phyloP scores from a whole-genome alignment of 371 early-diverging fungal genomes.

The Apophysomyces elegans region DNA sequence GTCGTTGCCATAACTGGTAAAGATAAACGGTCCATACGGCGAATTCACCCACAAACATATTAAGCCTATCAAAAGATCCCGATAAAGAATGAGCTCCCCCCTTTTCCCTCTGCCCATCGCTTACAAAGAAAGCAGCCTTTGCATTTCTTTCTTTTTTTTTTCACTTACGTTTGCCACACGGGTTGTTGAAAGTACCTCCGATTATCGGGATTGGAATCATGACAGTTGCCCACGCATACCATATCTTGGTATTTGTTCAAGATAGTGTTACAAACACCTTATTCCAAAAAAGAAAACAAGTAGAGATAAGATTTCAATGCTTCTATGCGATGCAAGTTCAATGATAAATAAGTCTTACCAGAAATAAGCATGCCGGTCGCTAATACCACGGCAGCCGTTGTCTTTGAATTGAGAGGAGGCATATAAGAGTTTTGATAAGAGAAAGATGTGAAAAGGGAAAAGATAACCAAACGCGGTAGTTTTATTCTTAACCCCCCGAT shows the following conservation, averaged over 20 bases:
- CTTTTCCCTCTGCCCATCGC: too few species aligned
- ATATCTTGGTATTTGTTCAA: constrained; percentile 85
- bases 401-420: background rate
- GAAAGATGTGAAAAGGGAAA: background rate
- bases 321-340: background rate
- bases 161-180: constrained; percentile 87
- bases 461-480: background rate
- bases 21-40: constrained; percentile 49
- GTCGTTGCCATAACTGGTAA: constrained; percentile 36
- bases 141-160: background rate
- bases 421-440: background rate
- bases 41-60: constrained; percentile 95
- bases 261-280: constrained; percentile 79
- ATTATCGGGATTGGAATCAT: constrained; percentile 74
- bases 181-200: constrained; percentile 92
- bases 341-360: constrained; percentile 49
- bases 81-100: background rate
- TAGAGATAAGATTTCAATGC: background rate
- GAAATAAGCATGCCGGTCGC: constrained; percentile 81
- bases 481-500: background rate
- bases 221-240: constrained; percentile 89
- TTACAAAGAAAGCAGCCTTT: background rate
- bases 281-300: background rate
- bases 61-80: constrained; percentile 48
- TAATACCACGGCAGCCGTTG: constrained; percentile 46